Evolutionary conservation across 305 asterid species (phyloP), one percentile per base, ranked within the genome.

Genomic region (Fraxinus sp.): DNA sequence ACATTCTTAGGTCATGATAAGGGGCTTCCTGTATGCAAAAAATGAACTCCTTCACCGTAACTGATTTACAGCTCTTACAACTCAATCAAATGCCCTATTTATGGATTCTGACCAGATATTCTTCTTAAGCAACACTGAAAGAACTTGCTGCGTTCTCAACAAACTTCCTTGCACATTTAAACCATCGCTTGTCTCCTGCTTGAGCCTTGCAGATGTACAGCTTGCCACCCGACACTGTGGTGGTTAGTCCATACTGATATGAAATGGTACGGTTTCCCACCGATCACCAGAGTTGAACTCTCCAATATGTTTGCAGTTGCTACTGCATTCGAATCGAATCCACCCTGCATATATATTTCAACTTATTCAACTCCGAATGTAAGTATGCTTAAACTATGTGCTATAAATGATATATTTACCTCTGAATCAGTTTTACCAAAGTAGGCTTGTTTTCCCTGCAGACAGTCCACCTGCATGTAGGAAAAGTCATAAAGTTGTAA

Each of bases 151-250:
- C 89, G 70, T 16, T 89, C 91, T 96, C 99, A 11, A 94, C 98
- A 78, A 86, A 96, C 87, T 84, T 93, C 90, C 79, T 90, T 32
- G 98, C 95, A 73, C 99, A 98, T 86, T 96, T 96, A 88, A 93
- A 93, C 98, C 98, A 94, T 90, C 99, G 91, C 90, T 96, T 95
- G 91, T 96, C 98, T 28, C 99, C 99, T 1, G 99, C 99, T 84
- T 96, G 97, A 22, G 97, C 96, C 88, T 96, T 96, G 93, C 96
- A 93, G 41, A 96, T 89, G 90, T 92, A 95, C 39, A 95, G 97
- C 89, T 95, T 96, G 13, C 99, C 94, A 18, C 89, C 90, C 18
- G 90, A 87, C 46, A 94, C 93, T 0, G 96, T 88, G 75, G 99
- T 94, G 3, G 88, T 75, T 75, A 41, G 98, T 94, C 89, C 93